Evolutionary conservation across 2,329 filamentous ascomycete species (phyloP).

Genomic region (Monosporascus cannonballus): DNA sequence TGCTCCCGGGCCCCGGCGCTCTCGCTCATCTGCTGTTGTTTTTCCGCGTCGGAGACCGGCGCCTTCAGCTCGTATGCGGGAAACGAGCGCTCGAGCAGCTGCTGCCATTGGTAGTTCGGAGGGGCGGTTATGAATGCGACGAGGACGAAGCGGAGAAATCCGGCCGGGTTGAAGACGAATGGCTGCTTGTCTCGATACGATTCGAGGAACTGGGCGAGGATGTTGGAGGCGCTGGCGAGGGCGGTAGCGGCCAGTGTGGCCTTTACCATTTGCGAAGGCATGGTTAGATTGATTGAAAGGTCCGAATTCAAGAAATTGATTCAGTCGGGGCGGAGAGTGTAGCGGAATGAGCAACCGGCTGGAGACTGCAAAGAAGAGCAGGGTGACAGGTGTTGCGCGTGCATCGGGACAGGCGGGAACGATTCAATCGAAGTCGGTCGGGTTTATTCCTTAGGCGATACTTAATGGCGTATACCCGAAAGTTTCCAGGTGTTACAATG

Average conservation of each 20-base stretch:
- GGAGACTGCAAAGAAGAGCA: too few species aligned
- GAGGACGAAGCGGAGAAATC: conserved; percentile 48
- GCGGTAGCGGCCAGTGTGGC: conserved; percentile 47
- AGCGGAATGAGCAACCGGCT: neutral
- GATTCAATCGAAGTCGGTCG: too few species aligned
- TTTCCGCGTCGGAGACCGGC: conserved; percentile 20
- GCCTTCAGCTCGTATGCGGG: conserved; percentile 34
- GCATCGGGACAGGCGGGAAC: too few species aligned
- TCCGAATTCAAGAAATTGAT: too few species aligned
- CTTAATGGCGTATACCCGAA: too few species aligned
- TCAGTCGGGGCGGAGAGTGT: neutral
- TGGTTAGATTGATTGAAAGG: conserved; percentile 15
- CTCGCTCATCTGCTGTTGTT: conserved; percentile 9
- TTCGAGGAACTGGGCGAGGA: conserved; percentile 48
- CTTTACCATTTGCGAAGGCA: conserved; percentile 44
- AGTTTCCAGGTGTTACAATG: too few species aligned
- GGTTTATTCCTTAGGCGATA: too few species aligned
- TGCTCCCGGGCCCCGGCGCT: conserved; percentile 8
- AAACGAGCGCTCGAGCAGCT: conserved; percentile 45
- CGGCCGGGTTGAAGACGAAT: conserved; percentile 39
- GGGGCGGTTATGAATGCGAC: conserved; percentile 48
- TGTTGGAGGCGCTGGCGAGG: conserved; percentile 47
- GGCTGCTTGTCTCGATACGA: conserved; percentile 37
- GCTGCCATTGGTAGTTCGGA: conserved; percentile 54
- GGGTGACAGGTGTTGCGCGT: too few species aligned